Base-by-base conservation (phyloP, 2,329 filamentous ascomycete genomes). In the Pestalotiopsis sp. region DNA sequence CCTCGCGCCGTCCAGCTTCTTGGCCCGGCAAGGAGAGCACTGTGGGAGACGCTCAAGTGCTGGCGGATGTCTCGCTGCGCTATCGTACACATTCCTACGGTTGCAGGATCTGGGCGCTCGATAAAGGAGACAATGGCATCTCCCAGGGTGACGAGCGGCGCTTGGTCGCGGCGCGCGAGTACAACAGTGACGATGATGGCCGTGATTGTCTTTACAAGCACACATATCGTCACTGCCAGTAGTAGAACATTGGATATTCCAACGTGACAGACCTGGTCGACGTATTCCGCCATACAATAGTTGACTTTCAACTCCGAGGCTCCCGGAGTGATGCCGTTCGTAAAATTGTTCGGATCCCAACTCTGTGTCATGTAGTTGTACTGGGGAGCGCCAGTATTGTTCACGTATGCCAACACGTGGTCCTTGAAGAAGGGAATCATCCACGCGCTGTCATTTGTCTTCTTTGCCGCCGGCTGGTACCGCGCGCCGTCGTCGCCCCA, bases 51-150 rank as follows among this genome's bases (percentile, higher is more conserved):
- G 20, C 66, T 67, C 14, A 35, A 58, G 56, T 26, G 56, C 35
- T 20, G 68, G 64, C 9, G 72, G 65, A 9, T 52, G 4, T 52
- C 60, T 26, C 39, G 38, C 30, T 75, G 72, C 11, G 68, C 66
- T 0, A 70, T 11, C 6, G 70, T 71, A 26, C 71, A 72, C 56
- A 72, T 65, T 3, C 72, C 71, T 0, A 62, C 65, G 0, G 84
- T 86, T 1, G 78, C 79, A 1, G 74, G 73, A 71, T 87, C 85
- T 0, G 84, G 81, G 1, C 80, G 77, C 13, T 76, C 74, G 59
- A 87, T 79, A 67, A 87, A 86, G 1, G 84, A 86, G 4, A 79
- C 73, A n/a, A 87, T 76, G 35, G 83, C 82, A 69, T 87, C 85
- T 39, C 85, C 85, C 3, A 86, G 77, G 0, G 84, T 86, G 17